These are phyloP conservation scores for Vigna mungo DNA, from an alignment of 306 rosid species.

Conservation along the genomic window DNA sequence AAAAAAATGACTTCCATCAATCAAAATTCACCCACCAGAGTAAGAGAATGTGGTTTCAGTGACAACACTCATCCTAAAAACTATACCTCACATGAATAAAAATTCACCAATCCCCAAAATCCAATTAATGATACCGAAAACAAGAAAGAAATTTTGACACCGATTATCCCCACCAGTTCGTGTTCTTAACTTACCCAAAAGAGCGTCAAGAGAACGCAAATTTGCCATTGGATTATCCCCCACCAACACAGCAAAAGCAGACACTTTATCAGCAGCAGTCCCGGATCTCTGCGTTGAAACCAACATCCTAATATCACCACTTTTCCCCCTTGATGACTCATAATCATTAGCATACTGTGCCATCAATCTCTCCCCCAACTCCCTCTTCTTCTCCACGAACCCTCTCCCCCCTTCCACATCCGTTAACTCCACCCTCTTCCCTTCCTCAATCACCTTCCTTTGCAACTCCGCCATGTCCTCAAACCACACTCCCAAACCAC, in stretches of 20 bases:
- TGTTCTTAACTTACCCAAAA: conserved; percentile 63
- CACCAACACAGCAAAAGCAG: conserved; percentile 84
- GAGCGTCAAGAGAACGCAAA: conserved; percentile 85
- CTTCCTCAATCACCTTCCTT: conserved; percentile 65
- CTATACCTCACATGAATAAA: neutral
- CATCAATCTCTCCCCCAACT: conserved; percentile 85
- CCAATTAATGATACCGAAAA: neutral
- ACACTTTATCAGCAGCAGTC: conserved; percentile 91
- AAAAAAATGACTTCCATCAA: too few species aligned
- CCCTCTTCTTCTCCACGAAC: conserved; percentile 72
- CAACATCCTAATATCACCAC: conserved; percentile 92
- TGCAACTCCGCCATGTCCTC: conserved; percentile 77
- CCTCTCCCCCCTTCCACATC: conserved; percentile 71
- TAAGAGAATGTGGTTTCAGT: too few species aligned
- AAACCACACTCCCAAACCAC: conserved; percentile 76
- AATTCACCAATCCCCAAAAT: neutral
- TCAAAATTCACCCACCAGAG: too few species aligned
- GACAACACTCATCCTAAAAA: too few species aligned
- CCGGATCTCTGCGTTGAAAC: conserved; percentile 89
- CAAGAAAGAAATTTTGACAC: neutral
- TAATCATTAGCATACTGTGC: conserved; percentile 78
- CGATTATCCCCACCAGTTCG: too few species aligned
- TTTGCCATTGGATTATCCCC: conserved; percentile 92
- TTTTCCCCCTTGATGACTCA: conserved; percentile 77
- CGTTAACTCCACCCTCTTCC: conserved; percentile 58